Conservation (phyloP, 1,284 basidiomycete species). For the Wolfiporia cocos region DNA sequence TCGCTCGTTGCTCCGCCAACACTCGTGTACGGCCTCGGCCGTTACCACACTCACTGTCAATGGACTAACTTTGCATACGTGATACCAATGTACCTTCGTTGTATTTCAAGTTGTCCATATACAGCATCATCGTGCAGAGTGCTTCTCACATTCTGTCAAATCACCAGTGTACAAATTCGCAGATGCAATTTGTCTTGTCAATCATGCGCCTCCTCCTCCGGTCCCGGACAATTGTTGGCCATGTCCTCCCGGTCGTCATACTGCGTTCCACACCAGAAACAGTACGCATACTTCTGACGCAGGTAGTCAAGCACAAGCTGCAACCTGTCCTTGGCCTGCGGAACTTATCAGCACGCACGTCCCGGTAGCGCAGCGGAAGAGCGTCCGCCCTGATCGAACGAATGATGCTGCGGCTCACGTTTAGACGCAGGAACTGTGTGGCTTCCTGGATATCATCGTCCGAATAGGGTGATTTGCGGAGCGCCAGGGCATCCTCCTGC, state of each 20-base stretch:
- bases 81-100: background rate
- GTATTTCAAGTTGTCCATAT: background rate
- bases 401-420: conserved; percentile 35
- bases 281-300: conserved; percentile 65
- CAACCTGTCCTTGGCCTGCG: conserved; percentile 65
- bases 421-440: conserved; percentile 57
- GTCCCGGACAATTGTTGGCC: conserved; percentile 64
- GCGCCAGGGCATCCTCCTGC: conserved; percentile 18
- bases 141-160: too few relatives aligned
- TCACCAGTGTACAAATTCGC: too few relatives aligned
- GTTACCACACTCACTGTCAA: too few relatives aligned
- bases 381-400: background rate
- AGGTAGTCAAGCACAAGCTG: conserved; percentile 66
- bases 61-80: background rate
- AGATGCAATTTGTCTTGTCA: conserved; percentile 36
- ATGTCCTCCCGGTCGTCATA: conserved; percentile 63
- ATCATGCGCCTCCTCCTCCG: conserved; percentile 74
- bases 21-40: background rate
- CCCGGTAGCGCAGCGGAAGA: too few relatives aligned
- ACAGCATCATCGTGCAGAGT: too few relatives aligned
- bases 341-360: background rate
- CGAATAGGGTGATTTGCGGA: conserved; percentile 32
- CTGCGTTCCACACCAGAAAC: conserved; percentile 83
- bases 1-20: background rate
- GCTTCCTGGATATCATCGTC: conserved; percentile 60